These are phyloP conservation scores for Lathyrus sativus DNA, from an alignment of 306 rosid species.

Conservation along the genomic window DNA sequence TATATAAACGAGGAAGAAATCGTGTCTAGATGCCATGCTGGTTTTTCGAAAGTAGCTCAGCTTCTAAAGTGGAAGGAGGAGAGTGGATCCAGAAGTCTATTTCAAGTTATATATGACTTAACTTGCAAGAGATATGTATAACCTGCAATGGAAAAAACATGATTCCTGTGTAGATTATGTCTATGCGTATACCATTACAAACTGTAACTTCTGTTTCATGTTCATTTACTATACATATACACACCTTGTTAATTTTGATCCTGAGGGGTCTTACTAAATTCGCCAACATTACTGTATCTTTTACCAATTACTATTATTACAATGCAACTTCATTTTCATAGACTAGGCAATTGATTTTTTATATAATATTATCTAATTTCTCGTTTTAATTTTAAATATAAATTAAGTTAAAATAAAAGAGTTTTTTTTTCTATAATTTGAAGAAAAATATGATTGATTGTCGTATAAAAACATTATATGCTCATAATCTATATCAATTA, in stretches of 20 bases:
- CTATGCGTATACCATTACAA: not conserved
- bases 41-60: conserved; percentile 71
- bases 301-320: not conserved
- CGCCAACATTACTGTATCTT: not conserved
- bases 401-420: no score
- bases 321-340: not conserved
- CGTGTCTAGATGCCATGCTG: conserved; percentile 53
- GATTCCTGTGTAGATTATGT: not conserved
- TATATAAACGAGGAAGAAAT: conserved; percentile 52
- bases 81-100: conserved; percentile 50
- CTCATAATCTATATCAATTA: no score
- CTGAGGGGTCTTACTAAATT: not conserved
- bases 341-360: not conserved
- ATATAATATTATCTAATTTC: not conserved
- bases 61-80: conserved; percentile 68
- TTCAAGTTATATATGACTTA: conserved; percentile 66
- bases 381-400: not conserved
- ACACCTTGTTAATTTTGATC: not conserved
- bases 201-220: conserved; percentile 4
- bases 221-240: not conserved
- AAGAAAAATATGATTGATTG: no score
- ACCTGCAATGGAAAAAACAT: conserved; percentile 12
- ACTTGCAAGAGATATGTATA: conserved; percentile 65
- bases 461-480: no score
- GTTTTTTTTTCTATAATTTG: no score